These are phyloP conservation scores for Lupinus albus DNA, from an alignment of 306 rosid genomes.

Conservation along the genomic window DNA sequence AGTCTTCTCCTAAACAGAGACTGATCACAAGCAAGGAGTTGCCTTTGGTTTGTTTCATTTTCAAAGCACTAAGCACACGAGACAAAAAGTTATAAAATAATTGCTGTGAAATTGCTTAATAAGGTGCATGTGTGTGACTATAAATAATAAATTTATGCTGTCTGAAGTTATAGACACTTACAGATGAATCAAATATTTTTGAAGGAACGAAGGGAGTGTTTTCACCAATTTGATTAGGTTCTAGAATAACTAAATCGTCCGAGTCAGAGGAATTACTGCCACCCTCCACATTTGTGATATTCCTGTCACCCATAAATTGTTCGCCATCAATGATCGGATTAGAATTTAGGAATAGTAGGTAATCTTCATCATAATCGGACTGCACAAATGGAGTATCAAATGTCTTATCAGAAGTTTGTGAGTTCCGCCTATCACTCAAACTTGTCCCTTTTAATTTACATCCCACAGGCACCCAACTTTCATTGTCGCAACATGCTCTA, in stretches of 20 bases:
- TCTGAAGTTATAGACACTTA: constrained; percentile 42
- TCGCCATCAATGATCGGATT: constrained; percentile 24
- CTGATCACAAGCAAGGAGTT: neutral
- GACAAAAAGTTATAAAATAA: constrained; percentile 8
- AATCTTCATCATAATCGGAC: constrained; percentile 39
- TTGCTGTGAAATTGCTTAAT: neutral
- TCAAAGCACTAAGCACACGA: constrained; percentile 40
- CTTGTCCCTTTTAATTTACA: constrained; percentile 9
- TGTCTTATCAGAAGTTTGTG: constrained; percentile 12
- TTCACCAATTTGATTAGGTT: constrained; percentile 41
- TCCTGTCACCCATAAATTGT: constrained; percentile 11
- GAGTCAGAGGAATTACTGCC: constrained; percentile 46
- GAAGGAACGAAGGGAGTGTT: constrained; percentile 43
- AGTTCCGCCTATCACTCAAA: constrained; percentile 12
- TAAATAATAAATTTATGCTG: neutral
- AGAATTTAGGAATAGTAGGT: constrained; percentile 36
- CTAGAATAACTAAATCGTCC: constrained; percentile 41
- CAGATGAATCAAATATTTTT: constrained; percentile 39
- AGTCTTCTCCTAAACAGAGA: constrained; percentile 60
- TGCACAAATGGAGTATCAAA: neutral
- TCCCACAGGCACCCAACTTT: neutral
- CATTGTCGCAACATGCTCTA: constrained; percentile 25
- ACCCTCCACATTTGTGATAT: constrained; percentile 30
- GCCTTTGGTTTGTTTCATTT: constrained; percentile 39
- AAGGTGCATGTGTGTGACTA: constrained; percentile 22